A percentile compares a stretch with the other conserved stretches of the same genome.
Conservation (phyloP, 1,284 basidiomycete genomes). For the Fomes fomentarius region DNA sequence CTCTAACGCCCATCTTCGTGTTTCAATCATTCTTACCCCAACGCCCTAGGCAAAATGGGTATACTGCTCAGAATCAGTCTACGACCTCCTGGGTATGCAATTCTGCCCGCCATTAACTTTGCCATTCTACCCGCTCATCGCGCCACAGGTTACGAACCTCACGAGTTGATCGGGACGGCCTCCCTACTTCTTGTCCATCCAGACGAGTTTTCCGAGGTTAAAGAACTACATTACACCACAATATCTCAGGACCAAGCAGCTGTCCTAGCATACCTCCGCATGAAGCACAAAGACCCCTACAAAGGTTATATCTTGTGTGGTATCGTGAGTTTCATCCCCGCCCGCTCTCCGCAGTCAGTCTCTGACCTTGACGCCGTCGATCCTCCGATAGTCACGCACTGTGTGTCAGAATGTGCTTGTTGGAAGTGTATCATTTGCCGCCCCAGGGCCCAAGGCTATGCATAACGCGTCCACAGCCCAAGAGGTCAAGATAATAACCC, state of each 20-base stretch:
- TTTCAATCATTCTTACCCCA: conserved; percentile 13
- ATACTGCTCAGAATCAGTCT: conserved; percentile 70
- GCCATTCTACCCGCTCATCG: conserved; percentile 4
- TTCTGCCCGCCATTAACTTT: neutral
- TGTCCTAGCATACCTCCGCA: conserved; percentile 70
- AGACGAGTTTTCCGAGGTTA: conserved; percentile 67
- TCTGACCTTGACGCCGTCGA: conserved; percentile 9
- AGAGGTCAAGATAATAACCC: conserved; percentile 73
- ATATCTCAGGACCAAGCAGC: conserved; percentile 77
- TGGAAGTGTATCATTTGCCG: conserved; percentile 74
- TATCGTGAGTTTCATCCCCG: conserved; percentile 53
- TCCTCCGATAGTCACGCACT: conserved; percentile 46
- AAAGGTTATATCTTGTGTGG: conserved; percentile 73
- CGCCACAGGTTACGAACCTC: conserved; percentile 66
- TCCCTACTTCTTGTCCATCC: conserved; percentile 76
- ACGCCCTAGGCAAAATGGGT: conserved; percentile 63
- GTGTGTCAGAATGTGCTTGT: conserved; percentile 76
- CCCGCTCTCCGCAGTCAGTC: neutral
- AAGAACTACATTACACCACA: conserved; percentile 71
- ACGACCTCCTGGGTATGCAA: conserved; percentile 65
- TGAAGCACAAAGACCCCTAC: conserved; percentile 74
- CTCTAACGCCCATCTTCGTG: conserved; percentile 17
- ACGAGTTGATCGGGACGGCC: conserved; percentile 65
- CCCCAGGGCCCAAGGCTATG: conserved; percentile 68
- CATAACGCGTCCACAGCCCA: conserved; percentile 79